Base-by-base conservation (phyloP, 2,329 filamentous ascomycete species). In the Orbilia javanica region DNA sequence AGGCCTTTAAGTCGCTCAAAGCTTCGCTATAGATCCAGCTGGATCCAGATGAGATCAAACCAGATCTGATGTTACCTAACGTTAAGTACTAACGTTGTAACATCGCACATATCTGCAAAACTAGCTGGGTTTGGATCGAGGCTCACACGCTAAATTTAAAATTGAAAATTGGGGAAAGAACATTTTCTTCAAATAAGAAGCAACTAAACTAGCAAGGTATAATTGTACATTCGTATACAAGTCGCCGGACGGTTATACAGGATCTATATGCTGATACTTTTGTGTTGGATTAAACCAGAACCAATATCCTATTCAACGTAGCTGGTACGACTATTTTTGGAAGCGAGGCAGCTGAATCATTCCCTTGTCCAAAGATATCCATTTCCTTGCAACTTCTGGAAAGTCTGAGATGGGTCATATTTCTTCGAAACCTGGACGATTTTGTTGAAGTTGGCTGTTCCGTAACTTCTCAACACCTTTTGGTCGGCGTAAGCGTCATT, bases 321-420 rank as follows among this genome's bases (percentile, higher is more conserved):
- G n/a, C n/a, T n/a, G 20, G 42, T 36, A n/a, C 34, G 34, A 60
- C 20, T 60, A 60, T 27, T 42, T 27, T 42, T 25, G 34, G n/a
- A 10, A 27, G 27, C 8, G 34, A 5, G 13, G 11, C 13, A 60
- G 18, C 20, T 34, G 22, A n/a, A 31, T n/a, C 55, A 52, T 39
- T 39, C 18, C n/a, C 64, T 68, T 5, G 46, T 68, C 64, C 64
- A 68, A 20, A 68, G 46, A 31, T 53, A 68, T 13, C 64, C 64
- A 44, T 68, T 68, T 6, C 64, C 64, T 42, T 68, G 64, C 25
- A 55, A 44, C 22, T 55, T 53, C 44, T 68, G 64, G 48, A 68
- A 68, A n/a, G 50, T 68, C 25, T 68, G 64, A 18, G 64, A 42
- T 27, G 34, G 46, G 22, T 68, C 64, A 7, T 68, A 68, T 39